These are phyloP conservation scores for Lasiodiplodia citricola DNA, from an alignment of 2,329 filamentous ascomycete species.

Conservation along the genomic window DNA sequence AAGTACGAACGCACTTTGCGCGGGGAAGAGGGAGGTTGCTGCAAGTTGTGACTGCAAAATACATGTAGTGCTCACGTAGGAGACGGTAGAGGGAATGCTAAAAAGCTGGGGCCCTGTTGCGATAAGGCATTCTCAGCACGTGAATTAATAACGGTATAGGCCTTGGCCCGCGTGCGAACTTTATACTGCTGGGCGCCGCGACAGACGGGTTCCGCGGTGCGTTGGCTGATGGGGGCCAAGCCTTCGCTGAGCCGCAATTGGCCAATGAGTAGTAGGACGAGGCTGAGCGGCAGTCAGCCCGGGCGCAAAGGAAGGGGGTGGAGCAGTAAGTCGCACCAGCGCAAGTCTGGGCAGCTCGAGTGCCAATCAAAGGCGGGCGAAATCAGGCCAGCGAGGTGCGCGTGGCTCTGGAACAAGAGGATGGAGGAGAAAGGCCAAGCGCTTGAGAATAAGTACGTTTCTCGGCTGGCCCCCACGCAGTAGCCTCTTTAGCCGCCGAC, in stretches of 20 bases:
- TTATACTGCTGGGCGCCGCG: background rate
- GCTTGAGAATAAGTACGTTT: slow-evolving; percentile 4
- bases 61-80: too few species aligned
- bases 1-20: too few species aligned
- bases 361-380: background rate
- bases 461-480: slow-evolving; percentile 8
- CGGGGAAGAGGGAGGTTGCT: too few species aligned
- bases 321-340: background rate
- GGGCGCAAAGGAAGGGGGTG: background rate
- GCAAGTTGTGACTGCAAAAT: too few species aligned
- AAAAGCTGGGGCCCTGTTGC: too few species aligned
- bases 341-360: background rate
- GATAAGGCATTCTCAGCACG: background rate
- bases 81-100: too few species aligned
- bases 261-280: background rate
- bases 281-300: slow-evolving; percentile 4
- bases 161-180: background rate
- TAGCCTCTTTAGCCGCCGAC: slow-evolving; percentile 4
- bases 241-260: background rate
- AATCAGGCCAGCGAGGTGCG: background rate
- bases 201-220: background rate
- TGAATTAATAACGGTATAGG: background rate
- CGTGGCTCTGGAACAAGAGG: background rate
- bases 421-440: background rate
- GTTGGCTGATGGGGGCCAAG: background rate